Evolutionary conservation across 176 grass and related monocot genomes (phyloP), one percentile per base, ranked within the genome.

Genomic region (Calamus simplicifolius): DNA sequence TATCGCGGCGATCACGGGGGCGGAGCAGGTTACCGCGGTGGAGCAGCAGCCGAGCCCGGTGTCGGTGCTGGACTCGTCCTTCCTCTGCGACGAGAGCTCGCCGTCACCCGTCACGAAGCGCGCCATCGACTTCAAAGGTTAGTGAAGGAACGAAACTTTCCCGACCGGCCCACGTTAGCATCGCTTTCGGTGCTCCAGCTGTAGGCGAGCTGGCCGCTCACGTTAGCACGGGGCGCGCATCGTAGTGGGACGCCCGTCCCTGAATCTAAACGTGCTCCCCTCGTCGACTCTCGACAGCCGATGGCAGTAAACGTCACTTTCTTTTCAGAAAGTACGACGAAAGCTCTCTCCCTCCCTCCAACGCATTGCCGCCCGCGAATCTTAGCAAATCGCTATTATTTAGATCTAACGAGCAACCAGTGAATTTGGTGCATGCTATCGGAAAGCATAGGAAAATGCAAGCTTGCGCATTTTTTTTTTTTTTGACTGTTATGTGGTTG

Each of bases 11-110:
- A 35, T 72, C 23, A 28, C 35, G 26, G 58, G 48, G 48, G 43
- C 57, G 18, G 69, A 50, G 27, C 38, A 62, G 56, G 28, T 21
- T 19, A 29, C 56, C 19, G 56, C 56, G 31, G 62, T 21, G 58
- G 58, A 72, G 25, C 70, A 63, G 69, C 69, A 98, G 57, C 94
- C 94, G 8, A 93, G 88, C 59, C 94, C 94, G 1, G 94, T 98
- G 26, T 98, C 94, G 6, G 94, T 98, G 17, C 81, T 98, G 3
- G 81, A 98, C 29, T 75, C 88, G 49, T 69, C 76, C 0, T 88
- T 85, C 69, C 82, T 98, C 26, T 77, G 77, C 1, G 94, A 85
- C 54, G 94, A 85, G 78, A 77, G 79, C 70, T 92, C 87, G 23
- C 87, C 81, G 5, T 90, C 64, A 15, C 17, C 80, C 10, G 59